phyloP scores from a whole-genome alignment of 1,284 basidiomycete species.

The Ustilago esculenta region DNA sequence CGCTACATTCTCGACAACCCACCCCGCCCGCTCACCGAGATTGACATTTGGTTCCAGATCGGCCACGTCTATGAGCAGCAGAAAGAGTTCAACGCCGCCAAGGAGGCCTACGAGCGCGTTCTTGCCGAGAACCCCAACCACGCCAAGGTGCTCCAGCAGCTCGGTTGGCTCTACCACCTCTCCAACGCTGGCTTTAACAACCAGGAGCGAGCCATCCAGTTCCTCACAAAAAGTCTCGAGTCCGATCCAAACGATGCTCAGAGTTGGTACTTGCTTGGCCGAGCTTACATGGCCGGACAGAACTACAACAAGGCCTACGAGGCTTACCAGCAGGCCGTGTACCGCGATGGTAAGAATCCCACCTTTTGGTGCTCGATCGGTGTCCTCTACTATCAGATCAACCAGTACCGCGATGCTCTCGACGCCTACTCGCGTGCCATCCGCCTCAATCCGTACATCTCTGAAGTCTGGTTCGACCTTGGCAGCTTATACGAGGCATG shows the following conservation, averaged over 20 bases:
- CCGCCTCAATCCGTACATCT: slow-evolving; percentile 97
- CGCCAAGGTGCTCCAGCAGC: slow-evolving; percentile 96
- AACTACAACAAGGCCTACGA: slow-evolving; percentile 99
- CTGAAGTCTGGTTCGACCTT: slow-evolving; percentile 98
- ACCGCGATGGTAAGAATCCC: slow-evolving; percentile 96
- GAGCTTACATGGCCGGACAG: slow-evolving; percentile 98
- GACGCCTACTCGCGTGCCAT: slow-evolving; percentile 99
- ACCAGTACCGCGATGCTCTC: slow-evolving; percentile 96
- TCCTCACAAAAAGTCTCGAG: slow-evolving; percentile 82
- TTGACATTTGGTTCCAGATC: slow-evolving; percentile 99
- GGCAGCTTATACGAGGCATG: slow-evolving; percentile 96
- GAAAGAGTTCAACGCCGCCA: slow-evolving; percentile 89
- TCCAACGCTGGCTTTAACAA: slow-evolving; percentile 92
- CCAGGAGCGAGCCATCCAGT: slow-evolving; percentile 90
- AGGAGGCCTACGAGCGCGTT: slow-evolving; percentile 97
- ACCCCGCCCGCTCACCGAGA: slow-evolving; percentile 91
- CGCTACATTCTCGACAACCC: slow-evolving; percentile 95
- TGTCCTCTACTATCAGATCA: slow-evolving; percentile 99
- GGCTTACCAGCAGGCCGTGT: slow-evolving; percentile 98
- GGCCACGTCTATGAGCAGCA: slow-evolving; percentile 98
- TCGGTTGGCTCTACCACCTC: slow-evolving; percentile 97
- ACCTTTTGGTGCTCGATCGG: slow-evolving; percentile 99
- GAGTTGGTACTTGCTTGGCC: slow-evolving; percentile 97
- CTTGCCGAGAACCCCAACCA: slow-evolving; percentile 91
- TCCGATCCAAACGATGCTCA: slow-evolving; percentile 92